Base-by-base conservation (phyloP, 176 grass and related monocot genomes). In the Musa itinerans region DNA sequence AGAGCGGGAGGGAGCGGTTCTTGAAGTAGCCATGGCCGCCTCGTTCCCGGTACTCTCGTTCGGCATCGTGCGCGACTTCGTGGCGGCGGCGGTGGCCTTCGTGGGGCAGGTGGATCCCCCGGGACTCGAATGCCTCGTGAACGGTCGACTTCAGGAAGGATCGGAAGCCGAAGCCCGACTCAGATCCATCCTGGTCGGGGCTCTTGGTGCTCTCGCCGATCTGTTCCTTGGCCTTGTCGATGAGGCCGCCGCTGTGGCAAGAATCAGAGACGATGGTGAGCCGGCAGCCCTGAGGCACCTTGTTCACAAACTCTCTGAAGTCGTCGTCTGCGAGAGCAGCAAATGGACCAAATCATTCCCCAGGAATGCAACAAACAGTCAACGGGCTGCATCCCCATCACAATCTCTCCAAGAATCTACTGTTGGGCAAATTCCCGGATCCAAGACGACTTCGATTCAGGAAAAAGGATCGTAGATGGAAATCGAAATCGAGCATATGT, bases 201-300 rank as follows among this genome's bases (percentile, higher is more conserved):
- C 81, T 78, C 26, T 6, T 89, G 16, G 78, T 91, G 59, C 94
- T 98, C 51, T 93, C 87, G 64, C 94, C 94, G 68, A 98, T 98
- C 83, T 98, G 94, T 72, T 98, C 90, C 80, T 98, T 98, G 63
- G 90, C 50, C 22, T 79, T 85, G 71, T 98, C 90, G 53, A 98
- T 81, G 11, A 98, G 86, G 34, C 94, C 94, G 65, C 94, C 94
- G 77, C 94, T 98, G 61, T 98, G 94, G 88, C 94, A 98, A 10
- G 90, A 98, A 58, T 98, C 94, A 11, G 90, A 93, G 10, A 98
- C 90, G 19, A 98, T 98, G 29, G 94, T 98, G 65, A 98, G 85
- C 57, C 89, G 67, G 75, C 94, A 98, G 72, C 78, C 90, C 23
- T 82, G 69, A 0, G 88, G 86, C 16, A 93, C 82, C 75, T 98